These are phyloP conservation scores for Aspergillus cejpii DNA, from an alignment of 2,329 filamentous ascomycete species.

Conservation along the genomic window DNA sequence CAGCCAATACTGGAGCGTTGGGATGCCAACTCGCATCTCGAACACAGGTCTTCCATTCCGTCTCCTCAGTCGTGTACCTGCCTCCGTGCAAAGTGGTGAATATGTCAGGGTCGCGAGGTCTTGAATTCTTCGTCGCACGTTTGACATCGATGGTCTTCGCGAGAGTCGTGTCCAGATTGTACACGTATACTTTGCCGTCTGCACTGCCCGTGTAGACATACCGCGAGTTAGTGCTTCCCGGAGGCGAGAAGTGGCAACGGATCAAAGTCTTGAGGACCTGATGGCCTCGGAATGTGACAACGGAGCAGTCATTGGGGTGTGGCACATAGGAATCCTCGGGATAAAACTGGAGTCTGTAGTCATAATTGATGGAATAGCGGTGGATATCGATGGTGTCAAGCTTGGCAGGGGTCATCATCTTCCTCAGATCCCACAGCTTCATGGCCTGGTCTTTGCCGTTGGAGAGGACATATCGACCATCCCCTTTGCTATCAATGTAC, in stretches of 20 bases:
- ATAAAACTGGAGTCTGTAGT: conserved; percentile 55
- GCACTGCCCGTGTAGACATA: conserved; percentile 92
- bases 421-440: conserved; percentile 93
- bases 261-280: conserved; percentile 84
- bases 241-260: conserved; percentile 88
- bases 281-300: conserved; percentile 91
- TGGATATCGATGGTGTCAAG: conserved; percentile 48
- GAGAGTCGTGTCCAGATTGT: conserved; percentile 84
- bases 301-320: conserved; percentile 78
- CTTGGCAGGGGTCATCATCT: conserved; percentile 68
- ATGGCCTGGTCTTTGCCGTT: conserved; percentile 96
- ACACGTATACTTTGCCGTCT: conserved; percentile 84
- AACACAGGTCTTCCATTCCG: conserved; percentile 68
- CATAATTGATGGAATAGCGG: conserved; percentile 53
- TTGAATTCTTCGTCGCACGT: conserved; percentile 58
- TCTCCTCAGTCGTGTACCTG: conserved; percentile 45
- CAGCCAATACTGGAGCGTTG: conserved; percentile 68
- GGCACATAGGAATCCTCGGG: conserved; percentile 51
- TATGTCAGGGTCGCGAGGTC: conserved; percentile 49
- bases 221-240: conserved; percentile 73
- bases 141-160: conserved; percentile 73
- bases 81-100: conserved; percentile 53
- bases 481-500: conserved; percentile 73
- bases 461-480: conserved; percentile 80
- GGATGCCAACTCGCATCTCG: conserved; percentile 90